Percentiles rank a stretch among this genome's conserved stretches.
These are phyloP conservation scores for Litsea cubeba DNA, from an alignment of 164 flowering plant genomes.

Conservation along the genomic window DNA sequence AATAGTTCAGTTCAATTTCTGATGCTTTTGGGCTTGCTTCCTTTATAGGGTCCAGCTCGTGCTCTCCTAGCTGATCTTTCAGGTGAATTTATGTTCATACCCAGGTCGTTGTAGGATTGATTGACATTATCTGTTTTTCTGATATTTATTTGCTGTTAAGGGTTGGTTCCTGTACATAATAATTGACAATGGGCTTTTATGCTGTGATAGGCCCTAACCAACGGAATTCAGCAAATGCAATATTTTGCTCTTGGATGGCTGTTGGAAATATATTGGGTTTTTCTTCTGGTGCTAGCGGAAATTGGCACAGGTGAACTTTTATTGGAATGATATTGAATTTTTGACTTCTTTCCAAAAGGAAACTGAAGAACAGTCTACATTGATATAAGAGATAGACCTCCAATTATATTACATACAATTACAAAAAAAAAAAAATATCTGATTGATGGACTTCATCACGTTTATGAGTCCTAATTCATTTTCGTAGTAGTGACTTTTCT, in stretches of 20 bases:
- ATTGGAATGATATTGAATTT: background rate
- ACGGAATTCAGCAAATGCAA: slow-evolving; percentile 83
- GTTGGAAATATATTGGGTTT: slow-evolving; percentile 90
- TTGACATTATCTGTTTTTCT: slow-evolving; percentile 4
- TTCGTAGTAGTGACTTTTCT: too few species aligned
- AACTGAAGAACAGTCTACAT: too few species aligned
- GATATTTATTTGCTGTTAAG: background rate
- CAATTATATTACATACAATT: too few species aligned
- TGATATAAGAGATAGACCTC: too few species aligned
- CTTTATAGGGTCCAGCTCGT: slow-evolving; percentile 91
- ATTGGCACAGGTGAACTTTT: slow-evolving; percentile 73
- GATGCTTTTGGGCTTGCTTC: slow-evolving; percentile 2
- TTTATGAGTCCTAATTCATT: too few species aligned
- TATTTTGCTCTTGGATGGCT: slow-evolving; percentile 99
- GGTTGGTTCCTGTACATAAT: too few species aligned
- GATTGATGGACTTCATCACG: too few species aligned
- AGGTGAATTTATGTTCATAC: slow-evolving; percentile 37
- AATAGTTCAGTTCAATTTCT: too few species aligned
- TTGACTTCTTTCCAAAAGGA: too few species aligned
- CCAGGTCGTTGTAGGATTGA: slow-evolving; percentile 1
- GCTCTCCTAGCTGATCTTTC: slow-evolving; percentile 97
- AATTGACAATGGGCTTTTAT: background rate
- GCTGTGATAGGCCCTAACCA: slow-evolving; percentile 72
- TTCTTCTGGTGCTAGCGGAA: slow-evolving; percentile 92
- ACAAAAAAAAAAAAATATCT: too few species aligned